phyloP scores from a whole-genome alignment of 2,329 filamentous ascomycete genomes.

The Neonectria faginata region DNA sequence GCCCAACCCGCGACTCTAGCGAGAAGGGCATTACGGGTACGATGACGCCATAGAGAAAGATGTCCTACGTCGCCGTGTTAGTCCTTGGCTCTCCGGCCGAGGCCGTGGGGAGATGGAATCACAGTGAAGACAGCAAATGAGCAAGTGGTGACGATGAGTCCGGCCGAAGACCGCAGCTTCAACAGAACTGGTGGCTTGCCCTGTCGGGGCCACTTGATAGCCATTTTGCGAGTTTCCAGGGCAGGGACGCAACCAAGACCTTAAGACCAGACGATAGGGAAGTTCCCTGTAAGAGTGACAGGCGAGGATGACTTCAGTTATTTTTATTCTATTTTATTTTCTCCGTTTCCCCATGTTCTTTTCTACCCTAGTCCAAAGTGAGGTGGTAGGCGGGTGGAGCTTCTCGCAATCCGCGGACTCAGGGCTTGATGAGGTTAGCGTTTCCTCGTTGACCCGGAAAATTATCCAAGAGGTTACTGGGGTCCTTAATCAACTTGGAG shows the following conservation, averaged over 20 bases:
- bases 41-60: constrained; percentile 52
- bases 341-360: neutral
- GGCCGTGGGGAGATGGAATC: constrained; percentile 11
- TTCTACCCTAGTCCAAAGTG: neutral
- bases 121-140: constrained; percentile 53
- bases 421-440: constrained; percentile 16
- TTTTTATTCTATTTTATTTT: neutral
- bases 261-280: neutral
- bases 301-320: neutral
- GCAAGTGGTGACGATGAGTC: constrained; percentile 49
- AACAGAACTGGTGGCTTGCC: constrained; percentile 46
- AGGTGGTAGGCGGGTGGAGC: constrained; percentile 5
- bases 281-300: neutral
- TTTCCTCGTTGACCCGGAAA: neutral
- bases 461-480: constrained; percentile 3
- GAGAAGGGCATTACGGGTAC: constrained; percentile 51
- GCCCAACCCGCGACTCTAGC: constrained; percentile 43
- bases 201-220: constrained; percentile 24
- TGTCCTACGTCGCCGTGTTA: constrained; percentile 45
- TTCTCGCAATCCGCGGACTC: constrained; percentile 14
- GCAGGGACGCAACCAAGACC: neutral
- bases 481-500: neutral
- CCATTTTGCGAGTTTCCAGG: constrained; percentile 31
- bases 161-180: constrained; percentile 48
- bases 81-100: neutral